phyloP scores from a whole-genome alignment of 306 rosid genomes.

The Oemleria cerasiformis region DNA sequence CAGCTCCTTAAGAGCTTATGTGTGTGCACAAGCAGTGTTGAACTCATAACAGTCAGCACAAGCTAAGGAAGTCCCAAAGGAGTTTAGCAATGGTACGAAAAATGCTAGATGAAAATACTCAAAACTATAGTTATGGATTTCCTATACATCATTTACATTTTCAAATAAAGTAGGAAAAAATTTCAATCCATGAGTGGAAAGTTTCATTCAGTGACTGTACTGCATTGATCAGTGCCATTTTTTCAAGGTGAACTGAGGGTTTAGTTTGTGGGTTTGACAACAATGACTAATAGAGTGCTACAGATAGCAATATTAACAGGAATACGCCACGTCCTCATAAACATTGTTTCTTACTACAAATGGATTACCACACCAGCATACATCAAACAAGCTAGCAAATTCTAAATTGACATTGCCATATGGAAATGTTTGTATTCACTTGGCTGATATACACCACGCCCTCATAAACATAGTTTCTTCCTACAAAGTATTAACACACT shows the following conservation, averaged over 20 bases:
- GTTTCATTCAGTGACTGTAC: neutral
- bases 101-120: neutral
- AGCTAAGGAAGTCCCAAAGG: neutral
- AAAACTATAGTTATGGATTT: neutral
- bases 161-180: neutral
- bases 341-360: neutral
- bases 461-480: neutral
- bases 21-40: neutral
- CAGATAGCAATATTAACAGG: neutral
- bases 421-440: neutral
- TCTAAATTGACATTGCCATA: neutral
- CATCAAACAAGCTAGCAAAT: neutral
- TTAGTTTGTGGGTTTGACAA: neutral
- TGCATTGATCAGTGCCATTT: neutral
- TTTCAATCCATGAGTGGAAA: neutral
- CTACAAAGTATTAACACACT: neutral
- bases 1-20: neutral
- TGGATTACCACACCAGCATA: neutral
- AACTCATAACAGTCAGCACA: neutral
- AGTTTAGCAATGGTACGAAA: neutral
- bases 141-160: neutral
- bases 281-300: neutral
- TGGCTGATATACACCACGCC: neutral
- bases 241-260: neutral
- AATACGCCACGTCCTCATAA: slow-evolving; percentile 1